phyloP scores from a whole-genome alignment of 129 eudicot species.

The Artemisia argyi region DNA sequence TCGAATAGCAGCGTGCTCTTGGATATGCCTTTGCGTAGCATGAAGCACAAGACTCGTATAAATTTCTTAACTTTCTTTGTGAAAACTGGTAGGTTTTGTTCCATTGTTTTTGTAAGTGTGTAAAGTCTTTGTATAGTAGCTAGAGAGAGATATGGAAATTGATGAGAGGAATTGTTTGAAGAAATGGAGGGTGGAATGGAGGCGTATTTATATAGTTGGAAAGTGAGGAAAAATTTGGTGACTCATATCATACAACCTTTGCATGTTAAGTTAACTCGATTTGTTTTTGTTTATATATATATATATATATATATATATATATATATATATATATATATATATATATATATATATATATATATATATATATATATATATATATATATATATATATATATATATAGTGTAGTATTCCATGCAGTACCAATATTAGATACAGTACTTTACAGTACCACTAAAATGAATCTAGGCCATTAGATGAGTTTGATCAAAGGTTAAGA shows the following conservation, averaged over 20 bases:
- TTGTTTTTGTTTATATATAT: too few species aligned
- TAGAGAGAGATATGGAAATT: background rate
- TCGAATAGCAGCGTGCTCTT: slow-evolving; percentile 46
- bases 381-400: too few species aligned
- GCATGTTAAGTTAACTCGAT: slow-evolving; percentile 14
- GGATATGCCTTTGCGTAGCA: slow-evolving; percentile 56
- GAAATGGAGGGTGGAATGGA: background rate
- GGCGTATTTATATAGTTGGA: slow-evolving; percentile 30
- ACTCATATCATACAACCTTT: slow-evolving; percentile 13
- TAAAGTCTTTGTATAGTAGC: background rate
- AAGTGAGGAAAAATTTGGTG: slow-evolving; percentile 3
- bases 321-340: too few species aligned
- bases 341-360: too few species aligned
- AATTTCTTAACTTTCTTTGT: slow-evolving; percentile 51
- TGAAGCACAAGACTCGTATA: slow-evolving; percentile 46
- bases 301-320: too few species aligned
- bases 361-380: too few species aligned
- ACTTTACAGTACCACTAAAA: too few species aligned
- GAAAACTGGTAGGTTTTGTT: slow-evolving; percentile 41
- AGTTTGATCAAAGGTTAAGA: too few species aligned
- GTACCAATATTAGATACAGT: too few species aligned
- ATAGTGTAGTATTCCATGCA: too few species aligned
- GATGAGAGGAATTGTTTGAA: slow-evolving; percentile 16
- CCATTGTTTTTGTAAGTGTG: slow-evolving; percentile 40
- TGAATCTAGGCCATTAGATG: too few species aligned